Evolutionary conservation across 257 asterid species (phyloP), one percentile per base, ranked within the genome.

Genomic region (Nicotiana tabacum): DNA sequence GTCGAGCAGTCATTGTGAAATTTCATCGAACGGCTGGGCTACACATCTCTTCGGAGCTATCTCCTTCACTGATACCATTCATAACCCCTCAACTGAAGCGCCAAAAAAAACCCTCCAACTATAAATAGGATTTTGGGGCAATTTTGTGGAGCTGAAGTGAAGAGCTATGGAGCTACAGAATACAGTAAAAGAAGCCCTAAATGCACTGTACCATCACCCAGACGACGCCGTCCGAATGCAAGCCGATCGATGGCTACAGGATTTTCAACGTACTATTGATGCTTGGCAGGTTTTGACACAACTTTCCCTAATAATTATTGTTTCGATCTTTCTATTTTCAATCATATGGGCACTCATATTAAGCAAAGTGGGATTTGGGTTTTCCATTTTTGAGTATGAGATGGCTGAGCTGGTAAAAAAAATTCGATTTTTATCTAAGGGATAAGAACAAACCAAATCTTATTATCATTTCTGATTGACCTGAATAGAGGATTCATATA

Each of bases 161-260:
- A 30, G 30, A 37, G 16, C 43, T 18, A 96, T 96, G 99, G 99
- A 96, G 98, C 92, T 96, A 33, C 99, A 96, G 89, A 91, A 86
- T 90, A 90, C 97, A 51, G 98, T 96, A n/a, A 96, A 93, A 82
- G 97, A 91, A 88, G 99, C 99, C 98, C 98, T 96, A 94, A 92
- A 91, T 83, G 98, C 98, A 53, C 92, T 96, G 77, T 96, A 94
- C 82, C 99, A 93, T 83, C 98, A 96, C 77, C 98, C 98, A 6
- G 98, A 96, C 85, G 98, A 93, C 90, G 90, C 90, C 90, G 97
- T 96, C 21, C 94, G 97, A 66, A 93, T 93, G 98, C 95, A 90
- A 68, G 99, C 98, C 70, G 99, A 96, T 92, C 98, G 95, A 78
- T 96, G 98, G 98, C 94, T 96, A 60, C 99, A 96, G 84, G 94